These are phyloP conservation scores for Fusarium sterilihyphosum DNA, from an alignment of 2,329 filamentous ascomycete genomes.

Conservation along the genomic window DNA sequence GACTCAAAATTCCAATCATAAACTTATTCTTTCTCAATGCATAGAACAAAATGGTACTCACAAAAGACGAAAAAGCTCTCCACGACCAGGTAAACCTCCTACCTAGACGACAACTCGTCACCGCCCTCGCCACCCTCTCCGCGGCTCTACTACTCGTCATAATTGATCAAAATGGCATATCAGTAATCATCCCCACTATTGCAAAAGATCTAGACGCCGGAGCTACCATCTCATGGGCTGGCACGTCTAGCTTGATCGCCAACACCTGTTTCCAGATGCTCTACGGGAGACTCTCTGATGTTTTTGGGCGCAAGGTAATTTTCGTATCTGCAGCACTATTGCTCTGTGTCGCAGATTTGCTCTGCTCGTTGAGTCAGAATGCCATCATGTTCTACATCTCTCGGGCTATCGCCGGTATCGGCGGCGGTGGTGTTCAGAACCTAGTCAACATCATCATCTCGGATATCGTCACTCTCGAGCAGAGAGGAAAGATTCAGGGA, in stretches of 20 bases:
- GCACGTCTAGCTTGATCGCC: not conserved
- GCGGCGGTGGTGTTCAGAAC: not conserved
- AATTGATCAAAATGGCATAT: slow-evolving; percentile 1
- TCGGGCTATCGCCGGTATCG: not conserved
- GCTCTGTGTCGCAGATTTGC: not conserved
- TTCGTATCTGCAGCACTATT: not conserved
- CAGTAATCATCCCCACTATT: not conserved
- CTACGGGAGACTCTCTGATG: not conserved
- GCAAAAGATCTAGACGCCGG: not conserved
- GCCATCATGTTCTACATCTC: not conserved
- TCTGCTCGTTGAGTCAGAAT: not conserved
- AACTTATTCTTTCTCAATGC: no score
- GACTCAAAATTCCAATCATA: fast-evolving
- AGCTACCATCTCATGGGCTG: not conserved
- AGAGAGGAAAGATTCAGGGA: not conserved
- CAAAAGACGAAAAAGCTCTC: not conserved
- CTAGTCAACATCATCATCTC: not conserved
- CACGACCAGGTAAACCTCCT: not conserved
- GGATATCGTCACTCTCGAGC: not conserved
- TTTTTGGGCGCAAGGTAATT: not conserved
- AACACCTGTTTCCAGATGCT: slow-evolving; percentile 9
- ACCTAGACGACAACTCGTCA: not conserved
- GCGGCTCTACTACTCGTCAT: not conserved
- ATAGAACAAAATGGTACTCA: not conserved
- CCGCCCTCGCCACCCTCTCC: not conserved